Percentiles rank a stretch among this genome's conserved stretches.
Conservation (phyloP, 345 rosid genomes). For the Firmiana major region DNA sequence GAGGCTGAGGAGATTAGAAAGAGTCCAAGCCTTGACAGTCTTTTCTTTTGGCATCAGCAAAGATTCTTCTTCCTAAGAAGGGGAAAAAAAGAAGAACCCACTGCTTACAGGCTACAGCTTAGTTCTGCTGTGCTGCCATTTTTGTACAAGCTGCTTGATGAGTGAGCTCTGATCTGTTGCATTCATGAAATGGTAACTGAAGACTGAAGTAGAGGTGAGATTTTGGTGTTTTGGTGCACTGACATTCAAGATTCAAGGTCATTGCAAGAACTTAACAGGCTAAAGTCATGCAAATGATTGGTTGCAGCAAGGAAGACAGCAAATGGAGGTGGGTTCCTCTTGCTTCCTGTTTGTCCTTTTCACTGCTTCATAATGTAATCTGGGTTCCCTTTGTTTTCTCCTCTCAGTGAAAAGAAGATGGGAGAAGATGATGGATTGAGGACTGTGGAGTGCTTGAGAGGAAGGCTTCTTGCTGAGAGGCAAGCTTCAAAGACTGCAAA, state of each 20-base stretch:
- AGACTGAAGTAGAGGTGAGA: not conserved
- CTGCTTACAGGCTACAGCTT: too few species aligned
- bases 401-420: constrained; percentile 36
- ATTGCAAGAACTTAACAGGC: not conserved
- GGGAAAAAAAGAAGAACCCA: not conserved
- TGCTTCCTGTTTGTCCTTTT: not conserved
- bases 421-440: constrained; percentile 39
- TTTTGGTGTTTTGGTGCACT: not conserved
- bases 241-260: not conserved
- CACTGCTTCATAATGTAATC: constrained; percentile 15
- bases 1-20: not conserved
- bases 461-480: constrained; percentile 84
- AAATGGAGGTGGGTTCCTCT: constrained; percentile 32
- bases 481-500: constrained; percentile 72
- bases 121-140: not conserved
- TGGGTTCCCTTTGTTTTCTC: constrained; percentile 20
- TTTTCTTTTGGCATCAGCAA: not conserved
- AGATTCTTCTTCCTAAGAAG: not conserved
- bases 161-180: not conserved
- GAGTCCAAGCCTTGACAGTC: constrained; percentile 4
- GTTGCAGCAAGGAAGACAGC: constrained; percentile 24
- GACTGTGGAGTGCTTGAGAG: constrained; percentile 77
- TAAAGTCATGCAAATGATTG: constrained; percentile 26
- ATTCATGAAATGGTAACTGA: not conserved
- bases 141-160: not conserved